A percentile compares a stretch with the other conserved stretches of the same genome.
Evolutionary conservation across 495 filamentous ascomycete genomes (phyloP).

Genomic region (Hypoxylon trugodes): DNA sequence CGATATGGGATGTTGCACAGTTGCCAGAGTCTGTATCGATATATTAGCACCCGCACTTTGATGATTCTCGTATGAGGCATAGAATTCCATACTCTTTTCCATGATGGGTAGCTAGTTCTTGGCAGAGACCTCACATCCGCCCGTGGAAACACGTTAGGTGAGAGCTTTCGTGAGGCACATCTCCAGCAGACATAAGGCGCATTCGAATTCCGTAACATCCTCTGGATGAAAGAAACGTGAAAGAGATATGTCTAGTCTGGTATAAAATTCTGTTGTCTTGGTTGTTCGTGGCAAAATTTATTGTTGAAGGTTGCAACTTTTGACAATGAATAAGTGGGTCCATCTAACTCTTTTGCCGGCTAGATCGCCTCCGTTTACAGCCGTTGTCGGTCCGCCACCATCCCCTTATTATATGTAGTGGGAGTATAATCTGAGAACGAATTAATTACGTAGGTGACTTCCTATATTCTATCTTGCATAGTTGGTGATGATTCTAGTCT

Average conservation of each 20-base stretch:
- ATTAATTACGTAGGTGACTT: too few species aligned
- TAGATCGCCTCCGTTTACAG: neutral
- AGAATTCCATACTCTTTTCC: constrained; percentile 37
- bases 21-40: constrained; percentile 31
- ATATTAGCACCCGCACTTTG: constrained; percentile 4
- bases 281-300: constrained; percentile 31
- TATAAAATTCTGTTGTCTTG: constrained; percentile 17
- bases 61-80: neutral
- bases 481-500: too few species aligned
- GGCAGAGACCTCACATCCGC: constrained; percentile 13
- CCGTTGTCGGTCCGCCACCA: constrained; percentile 11
- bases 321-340: constrained; percentile 9
- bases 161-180: constrained; percentile 25
- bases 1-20: constrained; percentile 15
- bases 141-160: constrained; percentile 14
- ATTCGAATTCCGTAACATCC: constrained; percentile 36
- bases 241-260: neutral
- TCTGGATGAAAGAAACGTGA: neutral
- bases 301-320: constrained; percentile 30
- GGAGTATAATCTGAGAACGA: too few species aligned
- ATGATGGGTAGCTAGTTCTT: constrained; percentile 4
- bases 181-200: constrained; percentile 43
- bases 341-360: neutral
- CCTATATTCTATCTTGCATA: too few species aligned
- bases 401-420: too few species aligned